Evolutionary conservation across 2,329 filamentous ascomycete genomes (phyloP), one percentile per base, ranked within the genome.

Genomic region (Cadophora gregata): DNA sequence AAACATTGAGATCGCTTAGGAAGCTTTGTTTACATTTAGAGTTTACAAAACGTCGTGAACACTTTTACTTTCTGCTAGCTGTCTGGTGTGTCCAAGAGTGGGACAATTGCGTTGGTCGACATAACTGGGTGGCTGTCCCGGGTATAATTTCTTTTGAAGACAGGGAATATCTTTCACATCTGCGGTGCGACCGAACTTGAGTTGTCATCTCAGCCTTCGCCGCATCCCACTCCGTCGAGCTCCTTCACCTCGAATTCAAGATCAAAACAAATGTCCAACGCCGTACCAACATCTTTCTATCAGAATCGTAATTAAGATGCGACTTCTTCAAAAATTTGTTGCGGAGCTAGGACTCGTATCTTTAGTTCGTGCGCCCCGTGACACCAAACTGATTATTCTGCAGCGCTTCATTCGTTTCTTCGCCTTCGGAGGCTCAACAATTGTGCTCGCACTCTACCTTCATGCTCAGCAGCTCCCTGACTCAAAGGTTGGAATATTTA

Each of bases 351-450:
- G 83, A 58, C 73, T 86, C 29, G 68, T 76, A 16, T 78, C 82
- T 4, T 73, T 86, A 29, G 72, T 78, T 67, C 62, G 70, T 29
- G 81, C 83, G 1, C 68, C 78, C 7, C 74, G 72, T 47, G 86
- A 89, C 73, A 80, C 84, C 66, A 86, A 88, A 71, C 77, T 90
- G 2, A 82, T 90, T n/a, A 86, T 84, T 67, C 66, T 83, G 4
- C 84, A 86, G 70, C 85, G 88, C 25, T 87, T 88, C 74, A 80
- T 88, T 6, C 85, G 88, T 2, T 82, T 90, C 63, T 86, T 88
- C 66, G 88, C 87, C 3, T 90, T 90, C 71, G 88, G 88, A 60
- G 80, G 81, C 6, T 85, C 84, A 8, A 85, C 84, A 0, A 81
- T 89, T 5, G 81, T 88, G 62, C 81, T 88, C 3, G 87, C 86